Evolutionary conservation across 2,329 filamentous ascomycete genomes (phyloP).

Genomic region (Drechslerella coelobrocha): DNA sequence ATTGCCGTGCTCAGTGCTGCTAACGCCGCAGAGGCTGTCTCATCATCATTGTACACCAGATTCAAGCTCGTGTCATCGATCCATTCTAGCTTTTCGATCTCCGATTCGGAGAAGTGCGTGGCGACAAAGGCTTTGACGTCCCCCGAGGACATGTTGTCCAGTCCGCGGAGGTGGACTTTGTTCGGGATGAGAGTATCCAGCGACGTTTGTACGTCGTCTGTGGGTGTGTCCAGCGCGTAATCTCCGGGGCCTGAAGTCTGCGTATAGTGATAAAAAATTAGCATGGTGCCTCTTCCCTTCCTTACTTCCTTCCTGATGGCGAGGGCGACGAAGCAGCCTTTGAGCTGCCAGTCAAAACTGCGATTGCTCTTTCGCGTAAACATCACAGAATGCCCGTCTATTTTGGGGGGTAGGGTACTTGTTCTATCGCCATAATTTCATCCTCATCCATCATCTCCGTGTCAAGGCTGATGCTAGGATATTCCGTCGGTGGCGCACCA

Average conservation of each 20-base stretch:
- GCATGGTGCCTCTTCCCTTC: not conserved
- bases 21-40: slow-evolving; percentile 65
- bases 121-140: slow-evolving; percentile 78
- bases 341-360: too few species aligned
- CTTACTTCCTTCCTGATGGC: too few species aligned
- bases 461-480: slow-evolving; percentile 45
- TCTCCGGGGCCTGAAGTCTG: slow-evolving; percentile 17
- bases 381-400: too few species aligned
- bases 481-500: slow-evolving; percentile 44
- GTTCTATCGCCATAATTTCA: slow-evolving; percentile 48
- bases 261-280: not conserved
- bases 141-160: slow-evolving; percentile 79
- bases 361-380: too few species aligned
- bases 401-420: slow-evolving; percentile 22
- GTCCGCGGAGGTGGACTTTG: slow-evolving; percentile 83
- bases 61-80: slow-evolving; percentile 88
- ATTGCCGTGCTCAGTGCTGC: slow-evolving; percentile 60
- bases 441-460: slow-evolving; percentile 50
- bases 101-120: slow-evolving; percentile 68
- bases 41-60: slow-evolving; percentile 71
- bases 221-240: slow-evolving; percentile 23
- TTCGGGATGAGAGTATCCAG: slow-evolving; percentile 59
- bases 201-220: not conserved
- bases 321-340: too few species aligned
- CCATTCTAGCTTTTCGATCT: slow-evolving; percentile 78